These are phyloP conservation scores for Ligustrum vulgare DNA, from an alignment of 257 asterid genomes.

Conservation along the genomic window DNA sequence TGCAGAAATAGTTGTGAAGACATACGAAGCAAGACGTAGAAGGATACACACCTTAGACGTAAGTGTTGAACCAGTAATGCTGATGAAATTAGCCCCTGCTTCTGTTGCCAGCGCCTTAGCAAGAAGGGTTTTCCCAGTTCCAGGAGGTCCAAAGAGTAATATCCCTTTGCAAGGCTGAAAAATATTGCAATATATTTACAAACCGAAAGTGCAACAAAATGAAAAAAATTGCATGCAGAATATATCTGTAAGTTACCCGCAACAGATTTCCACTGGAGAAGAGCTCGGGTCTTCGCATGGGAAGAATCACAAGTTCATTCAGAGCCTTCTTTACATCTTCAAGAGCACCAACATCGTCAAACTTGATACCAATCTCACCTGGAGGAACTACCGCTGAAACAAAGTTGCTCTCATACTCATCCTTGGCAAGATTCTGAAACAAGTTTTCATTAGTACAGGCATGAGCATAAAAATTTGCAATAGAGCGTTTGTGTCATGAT, in stretches of 20 bases:
- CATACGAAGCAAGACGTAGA: background rate
- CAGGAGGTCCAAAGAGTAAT: constrained; percentile 98
- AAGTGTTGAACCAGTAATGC: constrained; percentile 95
- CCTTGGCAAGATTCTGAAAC: constrained; percentile 88
- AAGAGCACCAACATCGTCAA: constrained; percentile 97
- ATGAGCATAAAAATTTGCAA: constrained; percentile 7
- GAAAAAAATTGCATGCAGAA: constrained; percentile 6
- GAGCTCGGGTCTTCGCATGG: constrained; percentile 98
- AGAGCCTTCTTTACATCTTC: constrained; percentile 90
- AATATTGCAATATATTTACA: background rate
- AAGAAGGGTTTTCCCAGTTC: constrained; percentile 97
- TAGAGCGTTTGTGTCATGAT: background rate
- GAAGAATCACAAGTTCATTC: constrained; percentile 95
- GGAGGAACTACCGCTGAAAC: constrained; percentile 96
- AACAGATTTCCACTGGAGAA: constrained; percentile 90
- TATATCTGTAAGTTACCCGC: constrained; percentile 52
- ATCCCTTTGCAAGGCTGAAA: constrained; percentile 99
- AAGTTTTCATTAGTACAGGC: constrained; percentile 22
- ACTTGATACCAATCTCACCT: constrained; percentile 92
- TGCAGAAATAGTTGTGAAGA: too few relatives aligned
- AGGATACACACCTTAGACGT: constrained; percentile 73
- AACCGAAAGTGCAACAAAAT: constrained; percentile 13
- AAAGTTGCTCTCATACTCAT: constrained; percentile 96
- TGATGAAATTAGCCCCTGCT: constrained; percentile 96
- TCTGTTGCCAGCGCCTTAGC: constrained; percentile 99